Base-by-base conservation (phyloP, 169 alveolate genomes). In the Eimeria praecox region DNA sequence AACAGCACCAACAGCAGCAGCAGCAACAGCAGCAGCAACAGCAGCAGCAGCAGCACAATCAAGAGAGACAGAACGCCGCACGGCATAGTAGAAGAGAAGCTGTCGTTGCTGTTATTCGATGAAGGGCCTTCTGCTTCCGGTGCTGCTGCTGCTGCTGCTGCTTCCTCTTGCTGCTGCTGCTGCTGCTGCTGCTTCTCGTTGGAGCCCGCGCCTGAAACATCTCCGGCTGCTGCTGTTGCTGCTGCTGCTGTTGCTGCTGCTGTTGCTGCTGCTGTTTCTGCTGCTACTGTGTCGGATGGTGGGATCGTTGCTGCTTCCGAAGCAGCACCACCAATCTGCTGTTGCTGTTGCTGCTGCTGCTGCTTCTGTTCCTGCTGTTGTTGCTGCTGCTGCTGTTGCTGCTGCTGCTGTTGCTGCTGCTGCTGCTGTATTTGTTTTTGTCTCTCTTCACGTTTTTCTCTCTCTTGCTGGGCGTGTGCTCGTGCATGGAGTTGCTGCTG, bases 111-210 rank as follows among this genome's bases (percentile, higher is more conserved):
- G 16, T 59, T 59, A 18, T n/a, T n/a, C n/a, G n/a, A n/a, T 30
- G 86, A 46, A 12, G 42, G 16, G 30, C n/a, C 52, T n/a, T 9
- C 54, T 75, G 86, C 54, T 75, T 46, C 54, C 33, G 18, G 24
- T 75, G 86, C 49, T 75, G 86, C 54, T 75, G 86, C 86, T 75
- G 86, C 54, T 75, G 40, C 86, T 75, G 52, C 40, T 75, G 86
- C 86, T 38, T 69, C 80, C 80, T 69, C 80, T 35, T 69, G 80
- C 80, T 69, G 80, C 80, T 14, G 80, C 80, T 69, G 80, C 80
- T 22, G 27, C 80, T 69, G 12, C 80, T 69, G 80, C 80, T 69
- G 80, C 80, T 69, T 16, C 80, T 9, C 42, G 42, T 22, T 69
- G n/a, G n/a, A n/a, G n/a, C n/a, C n/a, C n/a, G n/a, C n/a, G n/a